A percentile compares a stretch with the other conserved stretches of the same genome.
Conservation (phyloP, 345 rosid species). For the Tarenaya hassleriana region DNA sequence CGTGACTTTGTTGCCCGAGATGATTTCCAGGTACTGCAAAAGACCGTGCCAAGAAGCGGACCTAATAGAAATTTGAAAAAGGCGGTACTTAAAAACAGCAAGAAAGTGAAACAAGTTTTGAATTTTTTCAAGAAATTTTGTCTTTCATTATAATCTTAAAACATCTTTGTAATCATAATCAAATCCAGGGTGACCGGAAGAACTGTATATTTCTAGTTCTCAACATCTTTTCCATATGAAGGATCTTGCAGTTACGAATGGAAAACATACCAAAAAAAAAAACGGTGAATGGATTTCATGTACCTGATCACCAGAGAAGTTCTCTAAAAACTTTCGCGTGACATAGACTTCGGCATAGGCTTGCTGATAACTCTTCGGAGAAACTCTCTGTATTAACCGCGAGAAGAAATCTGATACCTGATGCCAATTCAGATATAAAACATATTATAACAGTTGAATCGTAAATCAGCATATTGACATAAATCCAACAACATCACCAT, state of each 20-base stretch:
- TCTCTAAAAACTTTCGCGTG: conserved; percentile 79
- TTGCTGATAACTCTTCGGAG: conserved; percentile 95
- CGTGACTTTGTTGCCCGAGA: conserved; percentile 95
- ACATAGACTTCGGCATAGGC: conserved; percentile 85
- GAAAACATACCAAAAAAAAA: background rate
- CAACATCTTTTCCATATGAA: no score
- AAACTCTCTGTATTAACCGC: conserved; percentile 83
- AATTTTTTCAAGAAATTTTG: no score
- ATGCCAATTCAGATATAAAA: no score
- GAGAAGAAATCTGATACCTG: conserved; percentile 87
- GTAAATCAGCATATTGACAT: background rate
- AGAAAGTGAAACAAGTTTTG: background rate
- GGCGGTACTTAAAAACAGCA: background rate
- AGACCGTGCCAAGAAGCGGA: conserved; percentile 88
- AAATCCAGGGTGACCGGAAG: no score
- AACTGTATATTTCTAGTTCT: no score
- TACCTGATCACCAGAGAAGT: conserved; percentile 98
- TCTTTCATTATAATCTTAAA: no score
- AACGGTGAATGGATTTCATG: background rate
- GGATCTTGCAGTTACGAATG: background rate
- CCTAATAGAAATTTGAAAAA: conserved; percentile 45
- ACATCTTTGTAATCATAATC: no score
- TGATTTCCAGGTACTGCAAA: conserved; percentile 94
- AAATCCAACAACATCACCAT: conserved; percentile 5
- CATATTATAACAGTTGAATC: conserved; percentile 5